Conservation (phyloP, 371 early-diverging fungal species). For the Lichtheimia ramosa region DNA sequence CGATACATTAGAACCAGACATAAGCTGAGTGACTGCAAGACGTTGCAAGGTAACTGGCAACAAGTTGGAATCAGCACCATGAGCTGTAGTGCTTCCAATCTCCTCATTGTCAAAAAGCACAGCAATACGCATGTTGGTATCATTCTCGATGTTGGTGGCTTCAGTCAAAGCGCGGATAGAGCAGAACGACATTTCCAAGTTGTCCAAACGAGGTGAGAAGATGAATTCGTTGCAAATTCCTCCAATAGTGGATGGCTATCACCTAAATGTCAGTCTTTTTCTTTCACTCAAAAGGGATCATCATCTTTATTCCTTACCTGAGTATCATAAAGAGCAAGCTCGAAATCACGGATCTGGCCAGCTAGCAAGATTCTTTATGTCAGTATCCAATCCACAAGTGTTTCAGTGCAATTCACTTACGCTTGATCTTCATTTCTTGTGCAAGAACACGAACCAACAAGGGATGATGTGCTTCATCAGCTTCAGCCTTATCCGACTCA, state of each 20-base stretch:
- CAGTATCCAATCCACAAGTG: neutral
- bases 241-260: slow-evolving; percentile 75
- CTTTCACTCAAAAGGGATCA: no score
- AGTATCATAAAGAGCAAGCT: slow-evolving; percentile 88
- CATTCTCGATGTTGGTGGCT: slow-evolving; percentile 55
- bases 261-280: neutral
- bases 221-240: slow-evolving; percentile 93
- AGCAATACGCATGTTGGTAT: slow-evolving; percentile 82
- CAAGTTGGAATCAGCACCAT: slow-evolving; percentile 93
- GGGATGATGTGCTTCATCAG: slow-evolving; percentile 68
- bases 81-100: slow-evolving; percentile 92
- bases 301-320: slow-evolving; percentile 17
- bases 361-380: slow-evolving; percentile 29
- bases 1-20: slow-evolving; percentile 15
- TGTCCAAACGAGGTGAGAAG: slow-evolving; percentile 92
- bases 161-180: slow-evolving; percentile 63
- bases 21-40: slow-evolving; percentile 36
- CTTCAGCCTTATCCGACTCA: slow-evolving; percentile 20
- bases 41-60: slow-evolving; percentile 75
- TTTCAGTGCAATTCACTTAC: slow-evolving; percentile 32
- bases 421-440: slow-evolving; percentile 68
- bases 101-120: slow-evolving; percentile 98
- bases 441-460: slow-evolving; percentile 74
- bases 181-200: slow-evolving; percentile 92
- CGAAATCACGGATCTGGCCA: slow-evolving; percentile 87